Evolutionary conservation across 345 rosid species (phyloP), one percentile per base, ranked within the genome.

Genomic region (Pistacia atlantica): DNA sequence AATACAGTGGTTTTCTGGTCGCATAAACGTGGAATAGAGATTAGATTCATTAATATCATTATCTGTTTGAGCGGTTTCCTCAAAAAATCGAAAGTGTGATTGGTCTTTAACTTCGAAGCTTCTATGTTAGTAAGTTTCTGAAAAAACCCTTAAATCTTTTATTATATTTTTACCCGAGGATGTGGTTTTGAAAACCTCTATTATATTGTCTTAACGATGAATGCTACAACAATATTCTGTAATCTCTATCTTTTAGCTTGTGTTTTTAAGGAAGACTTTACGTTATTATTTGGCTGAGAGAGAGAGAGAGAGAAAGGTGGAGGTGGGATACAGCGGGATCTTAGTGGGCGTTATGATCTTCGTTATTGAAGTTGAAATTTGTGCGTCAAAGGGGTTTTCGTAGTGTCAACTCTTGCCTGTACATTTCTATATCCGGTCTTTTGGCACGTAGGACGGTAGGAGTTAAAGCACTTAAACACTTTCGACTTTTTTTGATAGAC

Each of bases 281-380:
- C 18, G 38, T 68, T 79, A 46, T 59, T 60, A 63, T 67, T 73
- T 75, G 62, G 58, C 64, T 61, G 60, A 62, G 33, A 63, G 59
- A 74, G 49, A 72, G 18, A 66, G 60, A 25, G 25, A 25, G 25
- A 25, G 25, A 25, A 1, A 25, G 25, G 25, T 25, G 28, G 69
- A 70, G 16, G 52, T 68, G n/a, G 74, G 69, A 25, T 60, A 73
- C 63, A 48, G 57, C 69, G 75, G 59, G 66, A 77, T 78, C 73
- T 64, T 55, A 13, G 80, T 76, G 45, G 66, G 78, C 83, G 80
- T 82, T 82, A 73, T 64, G 67, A 28, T 78, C 59, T 76, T 56
- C 45, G 22, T 16, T 68, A 22, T 54, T 60, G 67, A 45, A 42
- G 75, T 69, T 77, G 80, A 76, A 75, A 59, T 67, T 60, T 62